Base-by-base conservation (phyloP, 129 eudicot genomes). In the Artemisia annua region DNA sequence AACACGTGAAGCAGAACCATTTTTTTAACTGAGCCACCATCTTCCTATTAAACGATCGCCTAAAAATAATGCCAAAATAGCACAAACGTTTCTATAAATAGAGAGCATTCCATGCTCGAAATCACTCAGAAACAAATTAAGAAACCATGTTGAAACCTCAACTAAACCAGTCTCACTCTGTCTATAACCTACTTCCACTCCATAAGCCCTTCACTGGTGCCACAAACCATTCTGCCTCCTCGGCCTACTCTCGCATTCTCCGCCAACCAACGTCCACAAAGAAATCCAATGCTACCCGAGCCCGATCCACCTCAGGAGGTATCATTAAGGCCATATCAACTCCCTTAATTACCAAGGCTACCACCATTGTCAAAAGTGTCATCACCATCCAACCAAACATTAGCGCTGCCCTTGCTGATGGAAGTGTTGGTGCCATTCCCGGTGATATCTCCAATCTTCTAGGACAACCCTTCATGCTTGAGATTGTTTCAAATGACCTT, bases 401-500 rank as follows among this genome's bases (percentile, higher is more conserved):
- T 13, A 86, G 85, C 11, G 63, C 82, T 5, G 74, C 79, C 16
- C 64, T 85, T 16, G 48, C 83, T 1, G 77, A 77, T 35, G 67
- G 79, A 43, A 28, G 79, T 19, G 1, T 88, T 48, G 69, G 67
- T 61, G 75, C 81, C 17, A 84, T 78, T 48, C 69, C 60, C 35
- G 91, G 86, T 59, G 80, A 76, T 5, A 63, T 86, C 22, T 20
- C 70, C 22, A 87, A 88, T 75, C 26, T 86, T 48, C 67, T 84
- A 1, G 96, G 96, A 2, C 70, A 20, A 55, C 61, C 87, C 43
- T 69, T 86, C 17, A 70, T 73, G 35, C 8, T 89, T 51, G 87
- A 86, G 70, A 83, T 86, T 8, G 87, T 86, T 56, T 85, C 89
- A 6, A 81, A 86, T 18, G 89, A 86, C 49, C 79, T 89, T 57